phyloP scores from a whole-genome alignment of 176 grass and related monocot species.

The Lolium multiflorum region DNA sequence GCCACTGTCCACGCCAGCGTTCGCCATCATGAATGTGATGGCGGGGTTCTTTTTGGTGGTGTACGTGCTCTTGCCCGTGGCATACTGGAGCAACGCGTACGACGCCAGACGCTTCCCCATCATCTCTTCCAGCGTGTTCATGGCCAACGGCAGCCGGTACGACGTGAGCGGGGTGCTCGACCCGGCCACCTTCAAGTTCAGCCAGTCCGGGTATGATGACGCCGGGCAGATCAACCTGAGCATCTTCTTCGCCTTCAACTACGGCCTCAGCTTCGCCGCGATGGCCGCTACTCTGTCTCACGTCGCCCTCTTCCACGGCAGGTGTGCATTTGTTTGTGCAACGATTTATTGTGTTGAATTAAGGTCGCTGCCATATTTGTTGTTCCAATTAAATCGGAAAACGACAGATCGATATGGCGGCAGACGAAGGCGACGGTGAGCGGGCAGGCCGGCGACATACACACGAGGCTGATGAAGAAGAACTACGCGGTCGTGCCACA shows the following conservation, averaged over 20 bases:
- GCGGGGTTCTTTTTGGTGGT: constrained; percentile 61
- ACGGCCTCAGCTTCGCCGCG: constrained; percentile 73
- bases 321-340: background rate
- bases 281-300: constrained; percentile 73
- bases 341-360: no score
- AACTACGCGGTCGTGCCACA: constrained; percentile 73
- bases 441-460: constrained; percentile 56
- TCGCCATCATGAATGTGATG: constrained; percentile 71
- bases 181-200: constrained; percentile 56
- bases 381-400: no score
- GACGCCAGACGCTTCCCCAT: constrained; percentile 55
- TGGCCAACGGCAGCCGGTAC: constrained; percentile 57
- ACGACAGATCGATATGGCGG: constrained; percentile 76
- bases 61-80: constrained; percentile 61
- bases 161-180: constrained; percentile 62
- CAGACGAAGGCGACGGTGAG: constrained; percentile 55
- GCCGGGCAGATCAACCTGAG: constrained; percentile 70
- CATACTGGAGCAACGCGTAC: constrained; percentile 72
- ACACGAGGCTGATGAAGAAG: constrained; percentile 75
- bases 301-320: constrained; percentile 77
- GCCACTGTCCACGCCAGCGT: constrained; percentile 69
- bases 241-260: constrained; percentile 63
- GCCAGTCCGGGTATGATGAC: constrained; percentile 58
- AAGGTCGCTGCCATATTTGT: no score
- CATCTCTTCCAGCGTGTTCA: constrained; percentile 64